Conservation (phyloP, 139 green algal species). For the Tetraselmis chui region DNA sequence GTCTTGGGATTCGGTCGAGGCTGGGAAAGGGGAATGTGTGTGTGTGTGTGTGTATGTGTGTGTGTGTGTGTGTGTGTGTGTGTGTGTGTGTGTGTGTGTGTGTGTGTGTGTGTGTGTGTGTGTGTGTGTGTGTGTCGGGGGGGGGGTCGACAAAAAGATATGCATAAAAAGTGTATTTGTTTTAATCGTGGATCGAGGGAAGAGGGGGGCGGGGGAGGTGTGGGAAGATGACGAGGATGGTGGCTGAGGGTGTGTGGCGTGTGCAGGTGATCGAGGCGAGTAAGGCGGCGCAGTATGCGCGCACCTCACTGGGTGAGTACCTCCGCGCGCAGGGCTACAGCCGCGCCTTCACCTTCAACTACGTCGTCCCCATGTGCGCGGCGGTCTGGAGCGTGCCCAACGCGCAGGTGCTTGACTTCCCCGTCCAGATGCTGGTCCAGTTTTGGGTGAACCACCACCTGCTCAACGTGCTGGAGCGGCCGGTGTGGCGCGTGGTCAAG, state of each 20-base stretch:
- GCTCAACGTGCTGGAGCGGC: constrained; percentile 77
- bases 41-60: background rate
- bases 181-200: too few relatives aligned
- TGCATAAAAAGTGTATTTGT: too few relatives aligned
- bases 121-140: too few relatives aligned
- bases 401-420: constrained; percentile 73
- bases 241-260: too few relatives aligned
- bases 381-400: constrained; percentile 90
- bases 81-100: background rate
- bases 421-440: constrained; percentile 72
- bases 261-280: constrained; percentile 48
- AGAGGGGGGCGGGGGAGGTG: too few relatives aligned
- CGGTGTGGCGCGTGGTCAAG: constrained; percentile 83
- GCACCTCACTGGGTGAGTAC: constrained; percentile 75
- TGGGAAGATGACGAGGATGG: too few relatives aligned
- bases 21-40: too few relatives aligned
- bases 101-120: background rate
- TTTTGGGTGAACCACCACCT: constrained; percentile 98
- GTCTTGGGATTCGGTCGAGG: too few relatives aligned
- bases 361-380: constrained; percentile 93
- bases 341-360: constrained; percentile 63
- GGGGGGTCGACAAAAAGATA: too few relatives aligned
- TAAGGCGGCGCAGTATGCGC: constrained; percentile 24
- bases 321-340: constrained; percentile 58
- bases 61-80: background rate